A percentile compares a stretch with the other conserved stretches of the same genome.
phyloP scores from a whole-genome alignment of 352 stramenopile genomes.

The Elongisporangium prolatum region DNA sequence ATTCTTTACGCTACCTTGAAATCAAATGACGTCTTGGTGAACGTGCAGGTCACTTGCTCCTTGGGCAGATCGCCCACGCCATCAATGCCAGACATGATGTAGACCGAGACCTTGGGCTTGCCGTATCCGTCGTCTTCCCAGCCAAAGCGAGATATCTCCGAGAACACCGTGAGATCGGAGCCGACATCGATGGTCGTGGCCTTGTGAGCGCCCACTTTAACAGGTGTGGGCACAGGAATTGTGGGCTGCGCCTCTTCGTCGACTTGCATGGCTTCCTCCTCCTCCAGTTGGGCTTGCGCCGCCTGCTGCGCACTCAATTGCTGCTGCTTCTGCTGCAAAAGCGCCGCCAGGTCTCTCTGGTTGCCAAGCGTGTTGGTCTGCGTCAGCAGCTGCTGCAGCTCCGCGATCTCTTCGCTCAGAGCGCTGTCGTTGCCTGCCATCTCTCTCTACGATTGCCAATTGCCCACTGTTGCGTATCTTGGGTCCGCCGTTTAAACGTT shows the following conservation, averaged over 20 bases:
- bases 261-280: slow-evolving; percentile 17
- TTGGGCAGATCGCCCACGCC: slow-evolving; percentile 68
- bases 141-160: slow-evolving; percentile 81
- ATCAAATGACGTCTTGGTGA: slow-evolving; percentile 79
- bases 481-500: not conserved
- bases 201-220: slow-evolving; percentile 22
- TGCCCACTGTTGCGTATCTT: not conserved
- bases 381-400: slow-evolving; percentile 62
- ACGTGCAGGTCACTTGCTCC: slow-evolving; percentile 68
- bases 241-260: slow-evolving; percentile 8
- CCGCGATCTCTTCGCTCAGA: slow-evolving; percentile 46
- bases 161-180: slow-evolving; percentile 54
- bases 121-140: slow-evolving; percentile 89
- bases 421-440: slow-evolving; percentile 23
- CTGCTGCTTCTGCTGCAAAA: slow-evolving; percentile 60
- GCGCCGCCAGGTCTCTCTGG: slow-evolving; percentile 47
- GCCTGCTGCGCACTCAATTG: slow-evolving; percentile 18
- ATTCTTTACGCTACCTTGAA: slow-evolving; percentile 43
- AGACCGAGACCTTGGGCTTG: slow-evolving; percentile 78
- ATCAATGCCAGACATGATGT: slow-evolving; percentile 81
- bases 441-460: not conserved
- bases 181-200: slow-evolving; percentile 12
- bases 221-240: slow-evolving; percentile 12
- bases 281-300: slow-evolving; percentile 13
- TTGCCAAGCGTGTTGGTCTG: slow-evolving; percentile 54